Evolutionary conservation across 495 filamentous ascomycete species (phyloP), one percentile per base, ranked within the genome.

Genomic region (Hyaloscypha variabilis): DNA sequence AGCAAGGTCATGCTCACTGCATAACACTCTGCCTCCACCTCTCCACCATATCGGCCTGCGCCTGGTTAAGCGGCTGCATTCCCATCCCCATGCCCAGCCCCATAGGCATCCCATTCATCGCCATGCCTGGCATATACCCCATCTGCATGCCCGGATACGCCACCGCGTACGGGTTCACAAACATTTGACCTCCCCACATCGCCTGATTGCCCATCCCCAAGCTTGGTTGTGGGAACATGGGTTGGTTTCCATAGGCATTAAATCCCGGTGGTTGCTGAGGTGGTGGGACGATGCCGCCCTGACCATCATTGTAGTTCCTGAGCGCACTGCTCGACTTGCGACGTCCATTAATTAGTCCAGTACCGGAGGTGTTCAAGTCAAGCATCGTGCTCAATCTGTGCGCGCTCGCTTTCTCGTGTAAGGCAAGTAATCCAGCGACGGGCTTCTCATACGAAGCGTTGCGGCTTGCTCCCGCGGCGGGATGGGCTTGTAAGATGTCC

Each of bases 11-110:
- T n/a, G n/a, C n/a, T 68, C 63, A 85, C 67, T 84, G 83, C 81
- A 83, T 81, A 58, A 97, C 85, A 69, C 92, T 91, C 77, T 92
- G 88, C 71, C 94, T 85, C 94, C 94, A 98, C 64, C 89, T 84
- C 77, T 98, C 93, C 70, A 98, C 93, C 78, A 91, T 85, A 60
- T 91, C 91, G 71, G 86, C 83, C 72, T 91, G 90, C 34, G 77
- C 80, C n/a, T 81, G 77, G 59, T 87, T 83, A 64, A 83, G 78
- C 30, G 67, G 77, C 72, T 76, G 70, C 64, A 69, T 74, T 65
- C 72, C 72, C 70, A 72, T 72, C 21, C 73, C 78, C 69, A 78
- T 73, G 34, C 50, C 24, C 54, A 71, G 67, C 67, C 63, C 69
- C 65, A 69, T 54, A 29, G 26, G 19, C 46, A 66, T 54, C 13